These are phyloP conservation scores for Colletotrichum somersetense DNA, from an alignment of 2,329 filamentous ascomycete genomes.

Conservation along the genomic window DNA sequence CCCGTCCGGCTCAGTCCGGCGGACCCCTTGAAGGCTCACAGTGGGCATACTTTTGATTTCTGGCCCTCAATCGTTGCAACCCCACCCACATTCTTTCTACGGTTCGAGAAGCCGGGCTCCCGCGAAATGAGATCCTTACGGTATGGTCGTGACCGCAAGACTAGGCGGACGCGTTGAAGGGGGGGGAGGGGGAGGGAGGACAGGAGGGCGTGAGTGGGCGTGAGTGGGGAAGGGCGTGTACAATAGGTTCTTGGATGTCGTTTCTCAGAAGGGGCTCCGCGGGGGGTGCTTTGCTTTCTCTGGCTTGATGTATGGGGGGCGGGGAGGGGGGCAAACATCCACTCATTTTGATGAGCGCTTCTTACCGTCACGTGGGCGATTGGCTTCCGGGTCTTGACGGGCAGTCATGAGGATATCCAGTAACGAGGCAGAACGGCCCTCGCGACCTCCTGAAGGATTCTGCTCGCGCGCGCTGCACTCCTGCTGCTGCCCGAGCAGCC, in stretches of 20 bases:
- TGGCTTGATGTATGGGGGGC: not conserved
- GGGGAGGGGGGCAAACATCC: not conserved
- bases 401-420: not conserved
- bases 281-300: not conserved
- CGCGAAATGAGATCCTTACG: slow-evolving; percentile 21
- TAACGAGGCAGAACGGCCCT: not conserved
- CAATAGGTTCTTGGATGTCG: not conserved
- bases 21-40: slow-evolving; percentile 10
- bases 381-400: not conserved
- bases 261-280: not conserved
- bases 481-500: not conserved
- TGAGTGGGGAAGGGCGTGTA: not conserved
- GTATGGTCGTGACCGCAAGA: not conserved
- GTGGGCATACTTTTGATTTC: slow-evolving; percentile 4
- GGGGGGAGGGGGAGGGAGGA: no score
- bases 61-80: not conserved
- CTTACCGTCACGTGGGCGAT: not conserved
- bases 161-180: not conserved
- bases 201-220: not conserved
- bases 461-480: no score
- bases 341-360: not conserved
- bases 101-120: slow-evolving; percentile 19
- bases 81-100: not conserved
- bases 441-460: not conserved
- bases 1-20: slow-evolving; percentile 4